Percentiles rank a stretch among this genome's conserved stretches.
phyloP scores from a whole-genome alignment of 2,329 filamentous ascomycete genomes.

The Sarocladium kiliense region DNA sequence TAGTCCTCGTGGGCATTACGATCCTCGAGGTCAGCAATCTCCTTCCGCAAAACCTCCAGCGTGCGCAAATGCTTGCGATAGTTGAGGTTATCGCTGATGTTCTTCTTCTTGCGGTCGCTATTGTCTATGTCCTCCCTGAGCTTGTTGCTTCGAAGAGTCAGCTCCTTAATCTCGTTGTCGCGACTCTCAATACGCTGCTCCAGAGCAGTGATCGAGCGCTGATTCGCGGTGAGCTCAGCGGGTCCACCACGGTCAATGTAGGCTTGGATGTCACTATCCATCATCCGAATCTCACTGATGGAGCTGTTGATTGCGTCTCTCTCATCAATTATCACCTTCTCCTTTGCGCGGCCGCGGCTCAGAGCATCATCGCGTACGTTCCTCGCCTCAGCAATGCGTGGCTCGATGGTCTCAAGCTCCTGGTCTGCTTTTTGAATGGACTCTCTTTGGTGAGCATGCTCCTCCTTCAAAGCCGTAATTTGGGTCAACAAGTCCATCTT shows the following conservation, averaged over 20 bases:
- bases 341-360: conserved; percentile 64
- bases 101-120: conserved; percentile 76
- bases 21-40: conserved; percentile 70
- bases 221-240: conserved; percentile 62
- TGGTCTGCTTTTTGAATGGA: conserved; percentile 64
- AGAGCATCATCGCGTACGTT: conserved; percentile 72
- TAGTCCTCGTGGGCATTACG: conserved; percentile 82
- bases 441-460: conserved; percentile 64
- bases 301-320: conserved; percentile 68
- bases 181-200: conserved; percentile 56
- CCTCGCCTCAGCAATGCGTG: conserved; percentile 70
- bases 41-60: conserved; percentile 59
- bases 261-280: conserved; percentile 71
- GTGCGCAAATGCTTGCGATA: conserved; percentile 72
- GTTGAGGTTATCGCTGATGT: conserved; percentile 82
- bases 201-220: conserved; percentile 62
- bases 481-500: conserved; percentile 67
- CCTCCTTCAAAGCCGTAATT: conserved; percentile 67
- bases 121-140: conserved; percentile 73
- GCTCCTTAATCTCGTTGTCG: conserved; percentile 58
- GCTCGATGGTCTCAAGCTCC: conserved; percentile 69
- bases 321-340: conserved; percentile 66
- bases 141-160: conserved; percentile 68
- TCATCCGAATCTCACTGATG: conserved; percentile 69
- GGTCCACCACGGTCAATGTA: conserved; percentile 76